Conservation (phyloP, 352 stramenopile genomes). For the Phytophthora pini region DNA sequence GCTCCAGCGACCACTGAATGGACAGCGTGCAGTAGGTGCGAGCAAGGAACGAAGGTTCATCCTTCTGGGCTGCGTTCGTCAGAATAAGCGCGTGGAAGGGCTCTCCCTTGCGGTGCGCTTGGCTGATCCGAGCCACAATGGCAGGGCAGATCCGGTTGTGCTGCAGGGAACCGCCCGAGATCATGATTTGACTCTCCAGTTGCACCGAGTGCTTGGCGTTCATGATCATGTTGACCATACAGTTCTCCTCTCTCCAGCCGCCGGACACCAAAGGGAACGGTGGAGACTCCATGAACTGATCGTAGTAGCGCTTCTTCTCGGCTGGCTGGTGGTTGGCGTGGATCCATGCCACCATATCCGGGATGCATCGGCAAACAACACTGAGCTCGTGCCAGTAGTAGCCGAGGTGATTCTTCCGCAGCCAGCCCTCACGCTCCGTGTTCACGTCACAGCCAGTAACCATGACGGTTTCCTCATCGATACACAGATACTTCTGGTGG, state of each 20-base stretch:
- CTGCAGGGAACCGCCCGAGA: slow-evolving; percentile 71
- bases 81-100: slow-evolving; percentile 71
- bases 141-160: slow-evolving; percentile 79
- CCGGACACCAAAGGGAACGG: slow-evolving; percentile 78
- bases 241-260: slow-evolving; percentile 81
- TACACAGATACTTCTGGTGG: slow-evolving; percentile 83
- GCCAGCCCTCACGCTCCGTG: slow-evolving; percentile 69
- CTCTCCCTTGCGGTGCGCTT: slow-evolving; percentile 41
- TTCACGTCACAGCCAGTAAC: slow-evolving; percentile 85
- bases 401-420: slow-evolving; percentile 59
- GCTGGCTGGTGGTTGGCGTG: slow-evolving; percentile 54
- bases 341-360: slow-evolving; percentile 71
- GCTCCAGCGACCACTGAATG: slow-evolving; percentile 80
- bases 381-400: slow-evolving; percentile 87
- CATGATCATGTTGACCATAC: slow-evolving; percentile 86
- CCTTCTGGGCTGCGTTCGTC: slow-evolving; percentile 79
- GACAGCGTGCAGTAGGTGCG: slow-evolving; percentile 82
- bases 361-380: slow-evolving; percentile 55
- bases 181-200: slow-evolving; percentile 85
- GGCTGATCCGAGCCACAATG: slow-evolving; percentile 58
- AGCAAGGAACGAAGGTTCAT: slow-evolving; percentile 77
- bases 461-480: slow-evolving; percentile 70
- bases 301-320: slow-evolving; percentile 56
- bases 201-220: slow-evolving; percentile 67
- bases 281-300: slow-evolving; percentile 58